Percentiles rank a stretch among this genome's conserved stretches.
phyloP scores from a whole-genome alignment of 2,329 filamentous ascomycete genomes.

The Exophiala lecanii-corni region DNA sequence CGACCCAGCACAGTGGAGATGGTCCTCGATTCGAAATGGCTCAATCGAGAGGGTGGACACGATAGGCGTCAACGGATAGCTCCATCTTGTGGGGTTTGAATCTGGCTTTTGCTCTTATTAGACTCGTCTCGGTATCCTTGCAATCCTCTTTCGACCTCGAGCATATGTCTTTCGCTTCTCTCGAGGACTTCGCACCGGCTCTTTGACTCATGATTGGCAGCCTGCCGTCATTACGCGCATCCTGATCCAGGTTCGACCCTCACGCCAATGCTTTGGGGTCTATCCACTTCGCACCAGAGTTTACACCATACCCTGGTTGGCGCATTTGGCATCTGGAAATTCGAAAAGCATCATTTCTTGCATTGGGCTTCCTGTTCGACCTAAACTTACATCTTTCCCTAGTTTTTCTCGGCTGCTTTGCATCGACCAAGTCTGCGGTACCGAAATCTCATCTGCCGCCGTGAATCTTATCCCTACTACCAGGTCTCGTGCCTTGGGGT shows the following conservation, averaged over 20 bases:
- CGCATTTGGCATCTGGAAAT: background rate
- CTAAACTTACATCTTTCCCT: background rate
- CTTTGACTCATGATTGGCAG: background rate
- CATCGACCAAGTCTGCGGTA: background rate
- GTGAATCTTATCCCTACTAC: too few relatives aligned
- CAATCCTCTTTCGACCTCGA: constrained; percentile 1
- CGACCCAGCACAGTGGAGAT: background rate
- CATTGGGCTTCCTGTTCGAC: background rate
- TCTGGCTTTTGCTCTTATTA: background rate
- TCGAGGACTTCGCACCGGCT: background rate
- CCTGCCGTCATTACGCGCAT: background rate
- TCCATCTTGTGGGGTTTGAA: constrained; percentile 6
- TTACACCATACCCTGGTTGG: background rate
- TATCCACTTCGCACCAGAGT: background rate
- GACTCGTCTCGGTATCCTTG: background rate
- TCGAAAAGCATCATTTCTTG: constrained; percentile 4
- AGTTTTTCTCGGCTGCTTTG: background rate
- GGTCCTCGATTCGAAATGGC: background rate
- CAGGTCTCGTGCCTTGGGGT: too few relatives aligned
- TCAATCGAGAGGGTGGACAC: constrained; percentile 11
- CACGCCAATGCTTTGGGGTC: background rate
- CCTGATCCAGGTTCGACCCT: background rate
- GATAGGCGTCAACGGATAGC: constrained; percentile 16
- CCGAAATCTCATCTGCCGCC: constrained; percentile 1
- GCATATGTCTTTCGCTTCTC: background rate